A percentile compares a stretch with the other conserved stretches of the same genome.
These are phyloP conservation scores for Allium fistulosum DNA, from an alignment of 106 monocot genomes.

Conservation along the genomic window DNA sequence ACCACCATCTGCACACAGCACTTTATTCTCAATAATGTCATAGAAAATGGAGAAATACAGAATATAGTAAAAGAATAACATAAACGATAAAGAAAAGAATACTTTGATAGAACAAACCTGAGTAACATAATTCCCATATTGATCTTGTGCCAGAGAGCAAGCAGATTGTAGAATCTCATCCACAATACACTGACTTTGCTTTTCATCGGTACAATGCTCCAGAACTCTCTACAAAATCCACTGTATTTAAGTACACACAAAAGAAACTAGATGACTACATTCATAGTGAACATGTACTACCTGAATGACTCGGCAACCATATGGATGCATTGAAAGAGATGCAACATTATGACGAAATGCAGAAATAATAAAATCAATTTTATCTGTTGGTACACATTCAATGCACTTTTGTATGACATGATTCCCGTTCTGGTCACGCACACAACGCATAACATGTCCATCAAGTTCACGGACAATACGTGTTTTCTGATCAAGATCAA, in stretches of 20 bases:
- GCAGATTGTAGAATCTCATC: slow-evolving; percentile 90
- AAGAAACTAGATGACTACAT: too few species aligned
- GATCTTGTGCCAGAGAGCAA: slow-evolving; percentile 82
- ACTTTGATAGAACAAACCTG: slow-evolving; percentile 32
- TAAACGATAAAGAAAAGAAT: neutral
- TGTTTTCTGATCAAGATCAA: slow-evolving; percentile 85
- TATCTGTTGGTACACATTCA: slow-evolving; percentile 81
- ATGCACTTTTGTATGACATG: slow-evolving; percentile 99
- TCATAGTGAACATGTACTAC: slow-evolving; percentile 10
- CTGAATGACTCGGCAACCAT: slow-evolving; percentile 99
- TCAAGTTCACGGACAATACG: slow-evolving; percentile 79
- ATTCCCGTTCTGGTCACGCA: slow-evolving; percentile 95
- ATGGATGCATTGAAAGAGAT: slow-evolving; percentile 78
- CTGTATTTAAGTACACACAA: too few species aligned
- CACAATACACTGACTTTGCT: slow-evolving; percentile 62
- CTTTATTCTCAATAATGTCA: too few species aligned
- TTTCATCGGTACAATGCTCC: slow-evolving; percentile 76
- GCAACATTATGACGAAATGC: slow-evolving; percentile 82
- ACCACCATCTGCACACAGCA: too few species aligned
- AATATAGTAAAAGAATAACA: neutral
- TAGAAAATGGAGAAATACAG: neutral
- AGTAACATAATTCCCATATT: slow-evolving; percentile 98
- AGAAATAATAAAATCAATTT: slow-evolving; percentile 77
- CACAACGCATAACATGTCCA: slow-evolving; percentile 89
- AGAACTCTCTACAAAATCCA: slow-evolving; percentile 55